phyloP scores from a whole-genome alignment of 306 rosid genomes.

The Coriaria nepalensis region DNA sequence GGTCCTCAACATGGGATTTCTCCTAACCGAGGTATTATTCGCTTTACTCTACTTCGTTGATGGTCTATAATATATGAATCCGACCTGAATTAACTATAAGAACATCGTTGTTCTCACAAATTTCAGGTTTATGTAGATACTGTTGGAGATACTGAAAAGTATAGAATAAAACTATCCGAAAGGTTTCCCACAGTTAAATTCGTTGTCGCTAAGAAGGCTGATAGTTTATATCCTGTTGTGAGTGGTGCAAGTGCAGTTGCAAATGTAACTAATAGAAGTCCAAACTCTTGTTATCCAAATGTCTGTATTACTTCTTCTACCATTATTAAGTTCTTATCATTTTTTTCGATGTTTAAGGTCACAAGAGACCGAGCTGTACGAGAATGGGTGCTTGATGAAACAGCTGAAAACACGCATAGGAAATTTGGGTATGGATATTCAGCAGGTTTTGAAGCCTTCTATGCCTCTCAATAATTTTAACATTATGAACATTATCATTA shows the following conservation, averaged over 20 bases:
- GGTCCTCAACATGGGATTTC: constrained; percentile 69
- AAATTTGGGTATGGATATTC: constrained; percentile 96
- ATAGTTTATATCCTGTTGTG: constrained; percentile 92
- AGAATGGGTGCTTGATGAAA: constrained; percentile 82
- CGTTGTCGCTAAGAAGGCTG: constrained; percentile 96
- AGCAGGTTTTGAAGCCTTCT: constrained; percentile 36
- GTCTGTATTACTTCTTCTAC: background rate
- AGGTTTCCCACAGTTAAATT: constrained; percentile 61
- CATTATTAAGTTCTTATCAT: background rate
- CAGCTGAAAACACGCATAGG: constrained; percentile 58
- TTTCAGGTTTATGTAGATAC: constrained; percentile 86
- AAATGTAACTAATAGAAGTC: constrained; percentile 33
- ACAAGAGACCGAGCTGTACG: constrained; percentile 74
- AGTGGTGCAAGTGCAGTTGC: constrained; percentile 97
- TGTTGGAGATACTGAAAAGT: constrained; percentile 85
- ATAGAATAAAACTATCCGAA: constrained; percentile 51
- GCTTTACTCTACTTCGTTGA: background rate
- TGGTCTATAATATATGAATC: background rate
- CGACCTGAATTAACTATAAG: no score
- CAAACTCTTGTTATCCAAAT: no score
- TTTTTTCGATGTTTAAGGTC: constrained; percentile 32
- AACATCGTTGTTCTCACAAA: no score
- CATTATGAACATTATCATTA: background rate
- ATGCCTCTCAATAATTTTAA: no score
- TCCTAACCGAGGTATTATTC: constrained; percentile 64